Evolutionary conservation across 176 grass and related monocot genomes (phyloP), one percentile per base, ranked within the genome.

Genomic region (Raddia distichophylla): DNA sequence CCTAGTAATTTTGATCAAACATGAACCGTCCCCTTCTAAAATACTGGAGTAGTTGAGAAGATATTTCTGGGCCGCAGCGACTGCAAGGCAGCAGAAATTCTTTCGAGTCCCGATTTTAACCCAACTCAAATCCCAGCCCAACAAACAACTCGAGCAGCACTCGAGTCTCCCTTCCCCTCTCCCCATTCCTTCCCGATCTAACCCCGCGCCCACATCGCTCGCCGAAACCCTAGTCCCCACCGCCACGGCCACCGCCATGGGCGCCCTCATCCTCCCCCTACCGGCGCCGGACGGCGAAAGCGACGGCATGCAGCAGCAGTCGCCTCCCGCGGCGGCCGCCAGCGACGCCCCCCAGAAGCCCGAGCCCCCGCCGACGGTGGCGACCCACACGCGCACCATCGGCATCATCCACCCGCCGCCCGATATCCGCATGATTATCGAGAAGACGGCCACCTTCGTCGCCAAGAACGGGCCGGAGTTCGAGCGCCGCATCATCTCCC

Each of bases 401-500:
- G 93, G 93, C 17, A 99, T 99, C 73, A 99, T 99, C 91, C 85
- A 95, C 71, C 96, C 96, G n/a, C 93, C 96, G 22, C 92, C 86
- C 1, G 91, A 93, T 73, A 95, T 99, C 76, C 83, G 88, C 12
- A 85, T 89, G 3, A 95, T 99, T 34, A 91, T 99, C 22, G 91
- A 99, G 83, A 99, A 99, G 88, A 95, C 89, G 8, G 96, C 93
- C 40, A 69, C 83, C 77, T 95, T 95, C 76, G 96, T 99, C 48
- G 87, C 96, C 72, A 95, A 95, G 78, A 99, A 99, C 68, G 96
- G 96, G 0, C 90, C 93, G 6, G 87, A 95, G 56, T 94, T 97
- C 70, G 89, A 97, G 75, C 88, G 89, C 69, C 87, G 87, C 77
- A 91, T 94, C 82, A 72, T 99, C 51, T 70, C 82, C 7, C 76